Evolutionary conservation across 2,329 filamentous ascomycete species (phyloP).

Genomic region (Podosphaera xanthii): DNA sequence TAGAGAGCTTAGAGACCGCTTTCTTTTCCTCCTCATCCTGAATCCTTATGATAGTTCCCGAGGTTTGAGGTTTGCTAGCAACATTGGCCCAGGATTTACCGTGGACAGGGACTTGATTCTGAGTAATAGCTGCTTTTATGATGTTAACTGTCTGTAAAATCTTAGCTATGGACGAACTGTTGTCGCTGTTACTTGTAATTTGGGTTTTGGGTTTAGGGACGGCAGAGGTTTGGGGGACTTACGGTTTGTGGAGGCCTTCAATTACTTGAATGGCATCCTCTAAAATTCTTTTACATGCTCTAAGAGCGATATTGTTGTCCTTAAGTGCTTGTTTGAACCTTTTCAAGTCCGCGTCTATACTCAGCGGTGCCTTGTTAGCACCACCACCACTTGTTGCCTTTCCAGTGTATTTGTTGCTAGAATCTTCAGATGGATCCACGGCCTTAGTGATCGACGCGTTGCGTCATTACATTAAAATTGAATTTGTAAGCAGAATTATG

Average conservation of each 20-base stretch:
- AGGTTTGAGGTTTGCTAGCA: not conserved
- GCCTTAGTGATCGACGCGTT: no score
- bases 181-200: not conserved
- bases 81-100: not conserved
- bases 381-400: no score
- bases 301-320: not conserved
- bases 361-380: not conserved
- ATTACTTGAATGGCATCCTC: not conserved
- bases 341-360: not conserved
- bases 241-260: not conserved
- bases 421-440: no score
- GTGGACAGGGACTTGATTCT: not conserved
- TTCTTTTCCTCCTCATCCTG: not conserved
- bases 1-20: not conserved
- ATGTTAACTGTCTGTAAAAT: not conserved
- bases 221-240: not conserved
- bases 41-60: not conserved
- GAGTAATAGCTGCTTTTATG: not conserved
- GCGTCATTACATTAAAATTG: no score
- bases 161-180: not conserved
- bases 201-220: not conserved
- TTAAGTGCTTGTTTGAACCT: not conserved
- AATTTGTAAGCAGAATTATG: no score
- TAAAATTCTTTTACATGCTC: not conserved
- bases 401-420: no score